Base-by-base conservation (phyloP, 768 basidiomycete species). In the Gelatoporia subvermispora region DNA sequence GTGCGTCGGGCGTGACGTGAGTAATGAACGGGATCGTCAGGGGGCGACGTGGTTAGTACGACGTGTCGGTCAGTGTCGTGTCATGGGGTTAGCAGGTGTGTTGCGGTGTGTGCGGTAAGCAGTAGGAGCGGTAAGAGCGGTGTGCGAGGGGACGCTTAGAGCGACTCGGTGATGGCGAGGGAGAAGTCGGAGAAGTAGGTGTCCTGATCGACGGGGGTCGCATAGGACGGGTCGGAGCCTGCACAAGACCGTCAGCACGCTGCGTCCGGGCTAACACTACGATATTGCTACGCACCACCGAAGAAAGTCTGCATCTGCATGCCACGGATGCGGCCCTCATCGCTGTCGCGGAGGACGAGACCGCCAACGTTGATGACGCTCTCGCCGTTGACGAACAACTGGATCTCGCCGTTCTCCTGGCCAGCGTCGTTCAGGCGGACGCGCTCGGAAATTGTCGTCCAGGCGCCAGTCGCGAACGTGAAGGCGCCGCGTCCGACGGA, bases 231-330 rank as follows among this genome's bases (percentile, higher is more conserved):
- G 10, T 66, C 64, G 31, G 71, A 70, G 49, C 84, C 79, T 76
- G 59, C 36, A 20, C 21, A n/a, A 43, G 21, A 42, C 8, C 22
- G 36, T 44, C 20, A 39, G 5, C 57, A 36, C 10, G 48, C 42
- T n/a, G 40, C 43, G n/a, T 25, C 35, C 45, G 38, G 48, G 28
- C n/a, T n/a, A n/a, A 50, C 28, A 21, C 41, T 40, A 57, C 58
- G 46, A 62, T 37, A 48, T 4, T 16, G 24, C 24, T 50, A 66
- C 70, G 51, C 59, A 76, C 80, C 83, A 41, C 85, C 85, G 55
- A 89, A 88, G 76, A 88, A 88, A n/a, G 85, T 84, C 68, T 88
- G 82, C 73, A 82, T 77, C 63, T 80, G 79, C 48, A 85, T 77
- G 18, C 87, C 86, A 28, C 78, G 73, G 58, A 88, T 75, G 52